These are phyloP conservation scores for Pythium monospermum DNA, from an alignment of 352 stramenopile species.

Conservation along the genomic window DNA sequence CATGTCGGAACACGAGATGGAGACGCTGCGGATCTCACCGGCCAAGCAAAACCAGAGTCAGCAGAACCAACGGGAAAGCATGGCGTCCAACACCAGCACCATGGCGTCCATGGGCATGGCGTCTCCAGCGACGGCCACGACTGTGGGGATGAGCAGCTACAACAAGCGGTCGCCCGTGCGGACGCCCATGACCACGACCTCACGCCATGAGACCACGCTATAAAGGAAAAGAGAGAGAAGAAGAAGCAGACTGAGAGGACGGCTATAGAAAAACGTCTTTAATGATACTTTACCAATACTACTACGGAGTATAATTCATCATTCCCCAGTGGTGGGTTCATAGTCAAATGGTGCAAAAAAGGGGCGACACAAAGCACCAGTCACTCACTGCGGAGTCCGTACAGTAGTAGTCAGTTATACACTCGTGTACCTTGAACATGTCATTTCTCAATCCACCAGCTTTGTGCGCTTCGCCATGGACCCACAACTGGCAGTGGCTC, in stretches of 20 bases:
- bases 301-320: too few relatives aligned
- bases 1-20: slow-evolving; percentile 16
- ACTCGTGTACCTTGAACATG: too few relatives aligned
- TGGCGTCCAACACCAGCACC: slow-evolving; percentile 5
- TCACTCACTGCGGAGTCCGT: too few relatives aligned
- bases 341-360: too few relatives aligned
- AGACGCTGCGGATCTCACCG: slow-evolving; percentile 21
- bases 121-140: slow-evolving; percentile 1
- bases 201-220: slow-evolving; percentile 20
- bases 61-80: background rate
- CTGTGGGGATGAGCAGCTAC: background rate
- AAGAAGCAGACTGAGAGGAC: background rate
- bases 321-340: too few relatives aligned
- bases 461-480: too few relatives aligned
- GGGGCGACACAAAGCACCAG: too few relatives aligned
- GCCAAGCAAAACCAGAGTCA: slow-evolving; percentile 18
- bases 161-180: slow-evolving; percentile 12
- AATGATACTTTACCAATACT: too few relatives aligned
- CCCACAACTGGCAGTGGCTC: too few relatives aligned
- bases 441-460: too few relatives aligned
- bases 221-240: background rate
- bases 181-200: slow-evolving; percentile 12
- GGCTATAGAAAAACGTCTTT: too few relatives aligned
- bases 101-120: background rate
- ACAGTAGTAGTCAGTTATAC: too few relatives aligned